Percentiles rank a stretch among this genome's conserved stretches.
Conservation (phyloP, 768 basidiomycete species). For the Psilocybe tampanensis region DNA sequence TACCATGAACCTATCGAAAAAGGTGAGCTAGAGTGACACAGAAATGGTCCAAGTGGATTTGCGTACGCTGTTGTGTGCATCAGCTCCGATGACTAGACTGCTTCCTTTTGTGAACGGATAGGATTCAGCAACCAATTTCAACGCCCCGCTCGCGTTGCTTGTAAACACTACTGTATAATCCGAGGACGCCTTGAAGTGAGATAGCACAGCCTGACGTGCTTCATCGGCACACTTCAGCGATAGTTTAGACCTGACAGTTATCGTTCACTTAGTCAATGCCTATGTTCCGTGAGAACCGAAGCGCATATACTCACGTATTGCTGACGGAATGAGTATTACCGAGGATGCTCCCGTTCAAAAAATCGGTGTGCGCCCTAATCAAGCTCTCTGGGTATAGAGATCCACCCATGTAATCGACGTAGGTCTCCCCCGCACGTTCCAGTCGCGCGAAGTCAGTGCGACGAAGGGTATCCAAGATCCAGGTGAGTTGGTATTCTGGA, state of each 20-base stretch:
- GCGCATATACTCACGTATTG: constrained; percentile 63
- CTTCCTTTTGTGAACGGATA: constrained; percentile 69
- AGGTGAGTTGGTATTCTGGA: constrained; percentile 63
- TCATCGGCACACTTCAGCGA: constrained; percentile 68
- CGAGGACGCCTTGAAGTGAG: constrained; percentile 75
- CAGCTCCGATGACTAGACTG: constrained; percentile 66
- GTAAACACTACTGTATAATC: constrained; percentile 86
- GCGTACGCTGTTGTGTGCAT: constrained; percentile 81
- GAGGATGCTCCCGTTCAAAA: constrained; percentile 65
- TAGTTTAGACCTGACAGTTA: constrained; percentile 59
- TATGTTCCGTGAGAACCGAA: not conserved
- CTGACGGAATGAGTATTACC: constrained; percentile 88
- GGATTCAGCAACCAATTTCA: constrained; percentile 82
- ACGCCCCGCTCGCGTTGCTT: constrained; percentile 74
- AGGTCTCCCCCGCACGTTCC: constrained; percentile 67
- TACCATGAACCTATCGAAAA: constrained; percentile 58
- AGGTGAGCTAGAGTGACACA: not conserved
- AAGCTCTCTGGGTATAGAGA: constrained; percentile 80
- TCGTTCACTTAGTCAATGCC: constrained; percentile 3
- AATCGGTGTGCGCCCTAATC: constrained; percentile 68
- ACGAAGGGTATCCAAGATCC: constrained; percentile 71
- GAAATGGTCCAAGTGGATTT: not conserved
- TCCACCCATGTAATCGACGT: constrained; percentile 88
- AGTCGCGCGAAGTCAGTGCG: constrained; percentile 63
- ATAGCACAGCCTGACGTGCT: constrained; percentile 71